Conservation (phyloP, 768 basidiomycete genomes). For the Tulasnella sp. region DNA sequence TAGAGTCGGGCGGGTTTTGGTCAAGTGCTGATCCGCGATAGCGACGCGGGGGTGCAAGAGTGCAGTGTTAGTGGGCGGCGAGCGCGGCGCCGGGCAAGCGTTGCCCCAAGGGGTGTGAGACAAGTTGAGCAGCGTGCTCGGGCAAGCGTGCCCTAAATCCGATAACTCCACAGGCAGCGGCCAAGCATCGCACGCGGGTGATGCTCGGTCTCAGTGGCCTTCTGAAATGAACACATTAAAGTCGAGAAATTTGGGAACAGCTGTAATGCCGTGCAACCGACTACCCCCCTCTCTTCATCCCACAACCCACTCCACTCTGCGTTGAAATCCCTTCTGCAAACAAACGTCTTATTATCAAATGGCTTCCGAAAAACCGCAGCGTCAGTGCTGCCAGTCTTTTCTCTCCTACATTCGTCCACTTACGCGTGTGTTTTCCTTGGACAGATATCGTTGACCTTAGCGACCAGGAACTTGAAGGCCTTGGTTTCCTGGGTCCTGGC, state of each 20-base stretch:
- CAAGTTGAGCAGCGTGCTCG: neutral
- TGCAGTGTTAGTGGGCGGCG: neutral
- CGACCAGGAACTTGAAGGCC: neutral
- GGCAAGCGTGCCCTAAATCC: neutral
- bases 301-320: neutral
- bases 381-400: neutral
- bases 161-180: neutral
- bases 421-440: neutral
- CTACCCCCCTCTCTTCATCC: neutral
- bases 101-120: neutral
- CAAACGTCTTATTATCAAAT: neutral
- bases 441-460: neutral
- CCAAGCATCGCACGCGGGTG: neutral
- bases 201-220: neutral
- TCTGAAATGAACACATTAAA: neutral
- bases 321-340: neutral
- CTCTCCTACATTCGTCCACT: neutral
- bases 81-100: neutral
- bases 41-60: neutral
- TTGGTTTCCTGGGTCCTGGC: slow-evolving; percentile 2
- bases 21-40: neutral
- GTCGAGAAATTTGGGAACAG: neutral
- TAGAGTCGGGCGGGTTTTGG: neutral
- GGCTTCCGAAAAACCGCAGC: neutral
- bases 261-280: neutral